A percentile compares a stretch with the other conserved stretches of the same genome.
Evolutionary conservation across 148 eudicot genomes (phyloP).

Genomic region (Cornus kousa): DNA sequence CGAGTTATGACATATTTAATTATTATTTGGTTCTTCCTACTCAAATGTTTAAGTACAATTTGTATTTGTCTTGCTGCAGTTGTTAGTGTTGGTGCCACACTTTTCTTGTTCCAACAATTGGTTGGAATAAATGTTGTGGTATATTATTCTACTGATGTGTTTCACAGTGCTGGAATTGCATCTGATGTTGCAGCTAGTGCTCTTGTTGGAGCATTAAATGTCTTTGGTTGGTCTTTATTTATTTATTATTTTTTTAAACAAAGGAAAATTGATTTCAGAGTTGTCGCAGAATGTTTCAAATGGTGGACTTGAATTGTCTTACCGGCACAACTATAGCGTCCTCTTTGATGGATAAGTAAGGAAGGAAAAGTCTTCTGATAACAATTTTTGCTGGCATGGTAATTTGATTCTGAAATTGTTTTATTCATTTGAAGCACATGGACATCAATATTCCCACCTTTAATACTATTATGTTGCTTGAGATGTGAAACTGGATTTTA

Average conservation of each 20-base stretch:
- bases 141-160: constrained; percentile 90
- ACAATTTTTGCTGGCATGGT: constrained; percentile 97
- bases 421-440: constrained; percentile 1
- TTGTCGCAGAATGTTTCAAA: not conserved
- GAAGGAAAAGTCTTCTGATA: constrained; percentile 88
- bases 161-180: constrained; percentile 90
- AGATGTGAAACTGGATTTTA: not conserved
- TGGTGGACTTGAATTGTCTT: constrained; percentile 20
- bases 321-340: constrained; percentile 87
- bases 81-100: constrained; percentile 93
- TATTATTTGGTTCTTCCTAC: not conserved
- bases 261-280: constrained; percentile 7
- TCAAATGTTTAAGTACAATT: not conserved
- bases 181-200: constrained; percentile 99
- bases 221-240: constrained; percentile 53
- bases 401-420: not conserved
- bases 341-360: constrained; percentile 90
- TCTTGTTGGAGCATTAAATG: constrained; percentile 93
- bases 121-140: constrained; percentile 98
- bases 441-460: not conserved
- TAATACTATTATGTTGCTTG: not conserved
- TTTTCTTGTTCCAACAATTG: constrained; percentile 95
- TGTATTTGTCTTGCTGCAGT: constrained; percentile 48
- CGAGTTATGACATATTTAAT: not conserved
- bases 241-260: too few relatives aligned